Evolutionary conservation across 371 early-diverging fungal species (phyloP).

Genomic region (Mucor circinelloides): DNA sequence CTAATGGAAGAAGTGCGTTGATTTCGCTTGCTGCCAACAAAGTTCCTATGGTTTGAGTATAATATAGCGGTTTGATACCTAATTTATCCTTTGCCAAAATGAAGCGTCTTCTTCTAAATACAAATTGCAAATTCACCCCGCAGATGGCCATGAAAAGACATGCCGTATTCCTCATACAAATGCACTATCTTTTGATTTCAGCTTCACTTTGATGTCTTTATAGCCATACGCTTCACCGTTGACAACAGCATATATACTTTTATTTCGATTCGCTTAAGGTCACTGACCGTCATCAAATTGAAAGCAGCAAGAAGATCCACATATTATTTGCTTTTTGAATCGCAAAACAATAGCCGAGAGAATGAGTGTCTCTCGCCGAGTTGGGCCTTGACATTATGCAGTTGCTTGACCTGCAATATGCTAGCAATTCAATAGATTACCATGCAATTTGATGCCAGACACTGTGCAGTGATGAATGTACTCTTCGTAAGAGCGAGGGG

Average conservation of each 20-base stretch:
- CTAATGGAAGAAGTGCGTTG: constrained; percentile 13
- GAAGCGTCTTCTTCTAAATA: background rate
- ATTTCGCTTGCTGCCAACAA: background rate
- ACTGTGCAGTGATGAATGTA: no score
- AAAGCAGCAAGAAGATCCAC: background rate
- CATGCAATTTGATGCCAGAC: no score
- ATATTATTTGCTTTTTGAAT: background rate
- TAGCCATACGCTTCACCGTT: background rate
- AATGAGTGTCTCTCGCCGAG: no score
- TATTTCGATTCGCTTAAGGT: background rate
- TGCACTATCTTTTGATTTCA: background rate
- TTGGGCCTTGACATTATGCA: no score
- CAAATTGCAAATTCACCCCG: background rate
- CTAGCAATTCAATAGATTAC: no score
- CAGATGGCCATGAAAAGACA: background rate
- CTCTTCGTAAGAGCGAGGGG: no score
- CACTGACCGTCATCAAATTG: background rate
- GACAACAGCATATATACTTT: background rate
- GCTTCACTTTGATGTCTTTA: background rate
- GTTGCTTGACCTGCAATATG: no score
- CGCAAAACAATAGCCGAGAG: no score
- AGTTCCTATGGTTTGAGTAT: background rate
- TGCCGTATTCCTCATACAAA: background rate
- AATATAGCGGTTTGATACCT: background rate
- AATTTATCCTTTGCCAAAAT: background rate